Evolutionary conservation across 179 eudicot species (phyloP).

Genomic region (Beta macrorhiza): DNA sequence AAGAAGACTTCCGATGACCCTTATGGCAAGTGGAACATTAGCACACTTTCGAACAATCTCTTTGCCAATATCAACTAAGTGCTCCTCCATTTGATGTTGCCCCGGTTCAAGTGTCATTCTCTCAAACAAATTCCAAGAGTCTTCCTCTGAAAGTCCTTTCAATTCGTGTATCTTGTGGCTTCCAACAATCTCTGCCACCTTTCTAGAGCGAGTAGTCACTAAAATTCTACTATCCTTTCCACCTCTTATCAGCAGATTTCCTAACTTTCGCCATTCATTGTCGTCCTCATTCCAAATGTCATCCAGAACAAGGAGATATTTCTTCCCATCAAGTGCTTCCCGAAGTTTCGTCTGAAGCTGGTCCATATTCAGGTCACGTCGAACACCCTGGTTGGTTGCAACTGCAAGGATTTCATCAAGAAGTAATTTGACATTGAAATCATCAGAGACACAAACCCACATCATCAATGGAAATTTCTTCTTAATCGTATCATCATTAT

Average conservation of each 20-base stretch:
- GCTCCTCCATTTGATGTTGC: not conserved
- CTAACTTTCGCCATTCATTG: slow-evolving; percentile 5
- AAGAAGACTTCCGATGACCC: slow-evolving; percentile 12
- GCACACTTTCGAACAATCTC: slow-evolving; percentile 17
- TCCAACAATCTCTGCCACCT: no score
- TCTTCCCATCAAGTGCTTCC: not conserved
- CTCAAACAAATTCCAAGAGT: no score
- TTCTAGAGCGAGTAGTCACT: no score
- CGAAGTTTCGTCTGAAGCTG: not conserved
- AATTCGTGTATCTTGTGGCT: no score
- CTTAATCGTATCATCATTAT: slow-evolving; percentile 8
- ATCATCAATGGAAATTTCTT: slow-evolving; percentile 14
- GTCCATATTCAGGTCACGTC: slow-evolving; percentile 1
- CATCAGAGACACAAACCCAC: slow-evolving; percentile 32
- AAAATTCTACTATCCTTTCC: not conserved
- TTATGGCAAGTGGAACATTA: slow-evolving; percentile 23
- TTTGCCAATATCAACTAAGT: slow-evolving; percentile 7
- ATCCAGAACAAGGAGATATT: slow-evolving; percentile 21
- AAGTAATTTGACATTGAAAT: slow-evolving; percentile 5
- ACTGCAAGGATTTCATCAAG: slow-evolving; percentile 6
- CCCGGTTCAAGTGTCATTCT: not conserved
- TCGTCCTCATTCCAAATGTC: slow-evolving; percentile 24
- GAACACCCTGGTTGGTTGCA: not conserved
- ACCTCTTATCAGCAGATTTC: not conserved
- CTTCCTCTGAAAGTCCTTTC: no score